Conservation (phyloP, 345 rosid genomes). For the Aquilaria sinensis region DNA sequence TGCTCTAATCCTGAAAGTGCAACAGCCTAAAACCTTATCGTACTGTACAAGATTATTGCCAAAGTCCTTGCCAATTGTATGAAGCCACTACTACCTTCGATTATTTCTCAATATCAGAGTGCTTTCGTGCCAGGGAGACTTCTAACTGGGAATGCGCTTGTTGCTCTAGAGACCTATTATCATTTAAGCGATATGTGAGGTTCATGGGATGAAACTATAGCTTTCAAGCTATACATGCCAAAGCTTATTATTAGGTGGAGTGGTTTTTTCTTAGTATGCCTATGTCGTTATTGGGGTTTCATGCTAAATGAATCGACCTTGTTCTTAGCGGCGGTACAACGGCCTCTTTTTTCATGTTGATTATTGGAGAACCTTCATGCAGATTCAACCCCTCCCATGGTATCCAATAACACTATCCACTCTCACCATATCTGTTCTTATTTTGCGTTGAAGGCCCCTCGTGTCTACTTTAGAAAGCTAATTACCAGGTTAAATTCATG, state of each 20-base stretch:
- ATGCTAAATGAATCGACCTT: neutral
- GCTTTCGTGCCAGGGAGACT: too few species aligned
- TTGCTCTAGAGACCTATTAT: too few species aligned
- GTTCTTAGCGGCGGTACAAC: neutral
- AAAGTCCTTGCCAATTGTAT: too few species aligned
- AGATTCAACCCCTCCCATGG: neutral
- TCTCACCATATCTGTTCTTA: neutral
- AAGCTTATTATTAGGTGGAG: neutral
- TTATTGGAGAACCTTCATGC: neutral
- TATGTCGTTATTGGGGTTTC: neutral
- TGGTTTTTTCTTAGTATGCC: neutral
- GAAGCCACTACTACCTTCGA: too few species aligned
- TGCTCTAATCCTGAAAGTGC: too few species aligned
- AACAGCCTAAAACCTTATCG: too few species aligned
- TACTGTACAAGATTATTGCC: too few species aligned
- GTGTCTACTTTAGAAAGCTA: neutral
- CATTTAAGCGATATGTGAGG: too few species aligned
- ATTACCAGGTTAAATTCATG: neutral
- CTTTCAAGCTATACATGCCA: slow-evolving; percentile 1
- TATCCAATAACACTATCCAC: neutral
- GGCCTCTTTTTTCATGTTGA: neutral
- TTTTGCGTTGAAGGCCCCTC: slow-evolving; percentile 1
- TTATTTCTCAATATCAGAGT: too few species aligned
- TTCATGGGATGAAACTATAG: neutral
- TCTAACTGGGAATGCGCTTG: too few species aligned